These are phyloP conservation scores for Aspergillus sp. DNA, from an alignment of 2,329 filamentous ascomycete genomes.

Conservation along the genomic window DNA sequence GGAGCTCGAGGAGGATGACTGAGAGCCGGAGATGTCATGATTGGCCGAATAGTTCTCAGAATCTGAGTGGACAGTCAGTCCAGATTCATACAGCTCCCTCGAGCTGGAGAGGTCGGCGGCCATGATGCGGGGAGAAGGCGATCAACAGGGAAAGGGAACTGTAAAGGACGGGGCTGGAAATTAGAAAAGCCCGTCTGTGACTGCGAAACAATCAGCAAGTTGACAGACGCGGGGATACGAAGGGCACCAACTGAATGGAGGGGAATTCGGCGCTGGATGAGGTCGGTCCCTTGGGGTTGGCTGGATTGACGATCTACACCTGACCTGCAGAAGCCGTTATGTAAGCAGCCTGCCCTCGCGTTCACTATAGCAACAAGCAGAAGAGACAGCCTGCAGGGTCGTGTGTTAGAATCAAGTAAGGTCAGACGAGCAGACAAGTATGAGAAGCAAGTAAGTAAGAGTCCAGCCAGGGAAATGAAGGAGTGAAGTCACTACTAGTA, in stretches of 20 bases:
- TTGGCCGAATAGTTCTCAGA: slow-evolving; percentile 50
- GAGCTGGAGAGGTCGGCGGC: slow-evolving; percentile 34
- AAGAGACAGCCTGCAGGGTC: background rate
- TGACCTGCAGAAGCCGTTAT: slow-evolving; percentile 14
- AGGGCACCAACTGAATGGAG: background rate
- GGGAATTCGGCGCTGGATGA: background rate
- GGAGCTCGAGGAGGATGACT: slow-evolving; percentile 38
- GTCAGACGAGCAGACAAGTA: background rate
- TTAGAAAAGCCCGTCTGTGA: background rate
- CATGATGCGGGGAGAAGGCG: slow-evolving; percentile 26
- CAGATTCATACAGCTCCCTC: slow-evolving; percentile 45
- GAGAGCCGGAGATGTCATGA: slow-evolving; percentile 37
- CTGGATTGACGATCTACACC: slow-evolving; percentile 10
- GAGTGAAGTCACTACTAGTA: background rate
- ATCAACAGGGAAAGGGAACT: background rate
- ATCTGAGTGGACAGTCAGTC: slow-evolving; percentile 49
- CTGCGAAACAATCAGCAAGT: background rate
- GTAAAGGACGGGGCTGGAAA: background rate
- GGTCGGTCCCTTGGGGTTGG: slow-evolving; percentile 1
- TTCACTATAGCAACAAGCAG: background rate
- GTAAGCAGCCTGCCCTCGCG: slow-evolving; percentile 16
- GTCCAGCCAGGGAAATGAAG: background rate
- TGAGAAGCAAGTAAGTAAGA: background rate
- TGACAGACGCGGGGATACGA: background rate
- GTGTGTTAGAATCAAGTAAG: background rate